These are phyloP conservation scores for Geotrichum histeridarum DNA, from an alignment of 1,139 yeast genomes.

Conservation along the genomic window DNA sequence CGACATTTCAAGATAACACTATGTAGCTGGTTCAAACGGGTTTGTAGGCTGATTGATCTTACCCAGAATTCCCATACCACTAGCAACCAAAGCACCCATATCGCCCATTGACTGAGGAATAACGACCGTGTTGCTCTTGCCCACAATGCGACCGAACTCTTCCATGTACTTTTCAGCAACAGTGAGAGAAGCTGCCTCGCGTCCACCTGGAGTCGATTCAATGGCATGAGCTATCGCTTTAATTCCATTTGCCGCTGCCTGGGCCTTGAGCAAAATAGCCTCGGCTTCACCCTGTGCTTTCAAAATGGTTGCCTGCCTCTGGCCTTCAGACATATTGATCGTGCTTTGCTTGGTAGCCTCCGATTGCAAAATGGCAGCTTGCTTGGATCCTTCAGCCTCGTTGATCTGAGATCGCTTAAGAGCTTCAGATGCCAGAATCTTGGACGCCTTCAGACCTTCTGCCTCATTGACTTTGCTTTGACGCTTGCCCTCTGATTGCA, in stretches of 20 bases:
- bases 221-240: constrained; percentile 62
- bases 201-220: constrained; percentile 62
- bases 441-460: constrained; percentile 80
- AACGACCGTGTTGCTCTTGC: constrained; percentile 72
- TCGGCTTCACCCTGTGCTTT: constrained; percentile 69
- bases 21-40: not conserved
- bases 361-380: constrained; percentile 63
- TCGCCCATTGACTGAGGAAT: constrained; percentile 75
- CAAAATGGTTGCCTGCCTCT: constrained; percentile 69
- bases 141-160: constrained; percentile 76
- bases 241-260: constrained; percentile 72
- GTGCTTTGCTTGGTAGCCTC: constrained; percentile 62
- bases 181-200: constrained; percentile 69
- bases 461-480: constrained; percentile 76
- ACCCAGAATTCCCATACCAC: constrained; percentile 69
- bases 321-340: constrained; percentile 65
- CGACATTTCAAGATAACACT: not conserved
- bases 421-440: constrained; percentile 82
- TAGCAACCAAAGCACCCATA: constrained; percentile 67
- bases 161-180: constrained; percentile 81
- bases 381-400: constrained; percentile 77
- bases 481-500: constrained; percentile 80
- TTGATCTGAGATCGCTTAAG: constrained; percentile 71
- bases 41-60: constrained; percentile 36
- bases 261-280: constrained; percentile 59